Base-by-base conservation (phyloP, 768 basidiomycete species). In the Scleroderma bovista region DNA sequence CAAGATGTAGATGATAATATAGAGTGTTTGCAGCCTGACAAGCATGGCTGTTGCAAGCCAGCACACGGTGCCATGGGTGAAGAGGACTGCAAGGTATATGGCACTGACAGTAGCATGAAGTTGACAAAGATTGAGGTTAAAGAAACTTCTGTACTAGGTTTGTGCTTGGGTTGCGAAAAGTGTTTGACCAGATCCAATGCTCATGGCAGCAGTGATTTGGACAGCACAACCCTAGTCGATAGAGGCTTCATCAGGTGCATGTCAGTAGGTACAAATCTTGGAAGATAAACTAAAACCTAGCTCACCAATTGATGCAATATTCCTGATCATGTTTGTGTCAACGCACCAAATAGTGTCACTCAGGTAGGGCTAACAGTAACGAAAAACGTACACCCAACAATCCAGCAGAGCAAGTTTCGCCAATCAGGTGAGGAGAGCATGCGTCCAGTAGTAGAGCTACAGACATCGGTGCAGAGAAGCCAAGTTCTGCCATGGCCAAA, bases 401-500 rank as follows among this genome's bases (percentile, higher is more conserved):
- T 72, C 84, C 84, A 86, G 9, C 78, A 75, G 15, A 85, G 74
- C 7, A 86, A 63, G 51, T 78, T 79, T 19, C 78, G 69, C 64
- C 75, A 85, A 26, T 74, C 62, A 8, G 78, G 78, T 6, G 80
- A 77, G 0, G 79, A 77, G 62, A 0, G 73, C 74, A 52, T 83
- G 76, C 0, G 85, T 81, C 83, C 85, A 86, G 57, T 80, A 86
- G 58, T 86, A 84, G 15, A 83, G 69, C 75, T 82, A 37, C 15
- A 15, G 32, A 33, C 32, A 15, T n/a, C 32, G 72, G 72, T 20
- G 70, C 70, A 31, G 72, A 69, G 26, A 70, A 73, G 22, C 42
- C 69, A 8, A 72, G 65, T 47, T 75, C 71, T 9, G 67, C 72
- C 72, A 75, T 73, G 13, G 72, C 60, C 49, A 74, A 48, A 17